A percentile compares a stretch with the other conserved stretches of the same genome.
These are phyloP conservation scores for Hericium erinaceus DNA, from an alignment of 768 basidiomycete genomes.

Conservation along the genomic window DNA sequence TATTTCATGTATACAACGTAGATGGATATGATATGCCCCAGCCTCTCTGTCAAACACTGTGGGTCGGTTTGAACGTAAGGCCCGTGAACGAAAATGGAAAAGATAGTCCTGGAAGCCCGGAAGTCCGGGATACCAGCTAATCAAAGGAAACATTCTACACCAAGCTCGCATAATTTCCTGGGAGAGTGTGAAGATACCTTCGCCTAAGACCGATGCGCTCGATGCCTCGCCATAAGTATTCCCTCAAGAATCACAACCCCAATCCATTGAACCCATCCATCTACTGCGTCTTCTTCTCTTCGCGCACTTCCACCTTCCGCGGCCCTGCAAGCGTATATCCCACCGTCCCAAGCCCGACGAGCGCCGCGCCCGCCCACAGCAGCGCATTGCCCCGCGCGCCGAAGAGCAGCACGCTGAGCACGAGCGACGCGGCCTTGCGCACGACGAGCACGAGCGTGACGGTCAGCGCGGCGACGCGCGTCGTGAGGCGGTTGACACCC, in stretches of 20 bases:
- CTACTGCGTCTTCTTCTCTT: slow-evolving; percentile 1
- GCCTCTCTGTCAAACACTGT: no score
- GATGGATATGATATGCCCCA: no score
- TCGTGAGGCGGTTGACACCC: slow-evolving; percentile 81
- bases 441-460: slow-evolving; percentile 78
- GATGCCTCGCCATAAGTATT: no score
- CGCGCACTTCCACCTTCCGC: slow-evolving; percentile 14
- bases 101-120: no score
- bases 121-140: no score
- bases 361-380: slow-evolving; percentile 62
- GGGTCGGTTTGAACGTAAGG: no score
- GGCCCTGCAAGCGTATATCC: slow-evolving; percentile 43
- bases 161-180: no score
- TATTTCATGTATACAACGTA: no score
- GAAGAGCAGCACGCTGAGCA: slow-evolving; percentile 55
- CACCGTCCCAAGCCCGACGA: slow-evolving; percentile 66
- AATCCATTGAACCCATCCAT: background rate
- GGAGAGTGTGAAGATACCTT: no score
- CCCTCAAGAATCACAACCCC: background rate
- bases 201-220: no score
- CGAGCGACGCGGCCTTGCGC: slow-evolving; percentile 68
- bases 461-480: slow-evolving; percentile 61
- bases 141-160: no score
- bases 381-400: slow-evolving; percentile 27
- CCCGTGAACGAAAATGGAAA: no score